Evolutionary conservation across 768 basidiomycete genomes (phyloP).

Genomic region (Russula olivacea): DNA sequence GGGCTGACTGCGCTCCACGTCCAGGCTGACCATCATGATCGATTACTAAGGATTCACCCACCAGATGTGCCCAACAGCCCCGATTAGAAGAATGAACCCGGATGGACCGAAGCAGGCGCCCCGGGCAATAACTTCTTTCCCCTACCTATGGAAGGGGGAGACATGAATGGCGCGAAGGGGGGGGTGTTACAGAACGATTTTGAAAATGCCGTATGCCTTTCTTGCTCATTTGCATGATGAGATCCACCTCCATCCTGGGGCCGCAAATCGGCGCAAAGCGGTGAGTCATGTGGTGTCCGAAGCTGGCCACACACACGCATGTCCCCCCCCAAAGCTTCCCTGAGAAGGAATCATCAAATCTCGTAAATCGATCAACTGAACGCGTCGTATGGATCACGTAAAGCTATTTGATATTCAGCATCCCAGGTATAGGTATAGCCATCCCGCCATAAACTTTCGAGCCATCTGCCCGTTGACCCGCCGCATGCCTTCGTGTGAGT

Average conservation of each 20-base stretch:
- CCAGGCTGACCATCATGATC: not conserved
- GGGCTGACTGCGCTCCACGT: constrained; percentile 42
- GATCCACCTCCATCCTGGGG: not conserved
- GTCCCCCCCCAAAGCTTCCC: not conserved
- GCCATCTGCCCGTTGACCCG: not conserved
- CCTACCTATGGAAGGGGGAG: not conserved
- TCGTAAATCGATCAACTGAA: constrained; percentile 9
- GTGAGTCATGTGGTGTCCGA: constrained; percentile 14
- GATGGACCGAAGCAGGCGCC: not conserved
- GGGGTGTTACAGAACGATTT: not conserved
- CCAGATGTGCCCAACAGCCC: not conserved
- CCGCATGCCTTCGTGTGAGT: not conserved
- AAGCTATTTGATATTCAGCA: not conserved
- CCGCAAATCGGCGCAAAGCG: not conserved
- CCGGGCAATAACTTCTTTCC: not conserved
- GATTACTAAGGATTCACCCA: not conserved
- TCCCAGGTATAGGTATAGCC: not conserved
- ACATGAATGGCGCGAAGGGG: not conserved
- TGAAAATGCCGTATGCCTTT: not conserved
- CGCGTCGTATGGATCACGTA: constrained; percentile 7
- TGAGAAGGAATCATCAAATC: not conserved
- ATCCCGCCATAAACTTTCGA: not conserved
- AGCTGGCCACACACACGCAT: constrained; percentile 9
- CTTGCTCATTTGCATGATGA: not conserved
- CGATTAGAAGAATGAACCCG: not conserved